These are phyloP conservation scores for Pseudogymnoascus sp. DNA, from an alignment of 2,329 filamentous ascomycete species.

Conservation along the genomic window DNA sequence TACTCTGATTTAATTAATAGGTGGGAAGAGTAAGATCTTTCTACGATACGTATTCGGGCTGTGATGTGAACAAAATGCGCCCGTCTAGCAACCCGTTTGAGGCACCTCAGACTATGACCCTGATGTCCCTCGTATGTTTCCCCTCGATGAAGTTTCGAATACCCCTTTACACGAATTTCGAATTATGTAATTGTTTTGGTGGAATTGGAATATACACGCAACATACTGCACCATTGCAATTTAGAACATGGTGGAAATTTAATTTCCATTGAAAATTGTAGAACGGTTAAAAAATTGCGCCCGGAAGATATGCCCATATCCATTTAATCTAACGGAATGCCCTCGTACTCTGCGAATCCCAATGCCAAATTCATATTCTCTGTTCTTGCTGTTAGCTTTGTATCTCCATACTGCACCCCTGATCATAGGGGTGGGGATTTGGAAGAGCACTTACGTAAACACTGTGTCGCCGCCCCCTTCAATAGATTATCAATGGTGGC, in stretches of 20 bases:
- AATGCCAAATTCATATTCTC: constrained; percentile 94
- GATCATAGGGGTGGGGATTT: constrained; percentile 14
- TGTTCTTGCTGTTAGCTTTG: constrained; percentile 28
- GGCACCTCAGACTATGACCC: background rate
- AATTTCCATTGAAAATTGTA: background rate
- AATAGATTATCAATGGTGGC: constrained; percentile 89
- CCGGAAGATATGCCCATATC: background rate
- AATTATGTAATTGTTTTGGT: background rate
- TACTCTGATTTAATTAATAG: background rate
- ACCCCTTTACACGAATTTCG: background rate
- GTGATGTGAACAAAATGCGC: background rate
- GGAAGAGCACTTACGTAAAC: constrained; percentile 61
- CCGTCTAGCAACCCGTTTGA: background rate
- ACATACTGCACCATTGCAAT: background rate
- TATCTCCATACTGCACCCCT: background rate
- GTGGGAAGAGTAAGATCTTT: background rate
- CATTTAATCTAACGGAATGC: constrained; percentile 53
- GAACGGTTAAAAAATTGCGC: background rate
- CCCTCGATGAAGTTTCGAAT: background rate
- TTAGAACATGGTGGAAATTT: background rate
- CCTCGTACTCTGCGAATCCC: constrained; percentile 81
- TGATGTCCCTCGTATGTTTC: background rate
- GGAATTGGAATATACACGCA: background rate
- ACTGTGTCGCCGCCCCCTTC: constrained; percentile 90
- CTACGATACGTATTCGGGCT: background rate